phyloP scores from a whole-genome alignment of 2,329 filamentous ascomycete genomes.

The Penicillium sp. region DNA sequence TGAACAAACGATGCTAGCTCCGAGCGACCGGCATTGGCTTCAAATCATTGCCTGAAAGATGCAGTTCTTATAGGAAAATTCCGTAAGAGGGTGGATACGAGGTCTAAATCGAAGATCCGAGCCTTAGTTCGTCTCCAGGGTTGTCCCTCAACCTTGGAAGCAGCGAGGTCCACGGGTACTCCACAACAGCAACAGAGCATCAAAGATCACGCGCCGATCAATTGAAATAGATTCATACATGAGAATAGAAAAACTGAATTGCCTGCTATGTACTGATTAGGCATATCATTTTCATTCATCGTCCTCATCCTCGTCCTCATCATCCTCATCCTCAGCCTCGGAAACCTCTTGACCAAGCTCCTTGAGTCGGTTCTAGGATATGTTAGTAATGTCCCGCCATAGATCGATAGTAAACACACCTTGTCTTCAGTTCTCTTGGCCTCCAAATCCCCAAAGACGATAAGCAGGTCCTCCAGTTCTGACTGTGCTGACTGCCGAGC shows the following conservation, averaged over 20 bases:
- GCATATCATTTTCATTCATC: constrained; percentile 43
- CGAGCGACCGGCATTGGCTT: too few species aligned
- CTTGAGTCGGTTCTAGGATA: constrained; percentile 58
- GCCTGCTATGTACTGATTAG: constrained; percentile 9
- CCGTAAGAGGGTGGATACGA: too few species aligned
- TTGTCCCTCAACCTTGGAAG: too few species aligned
- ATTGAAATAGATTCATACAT: background rate
- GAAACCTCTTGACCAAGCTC: constrained; percentile 71
- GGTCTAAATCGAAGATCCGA: too few species aligned
- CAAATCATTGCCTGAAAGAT: too few species aligned
- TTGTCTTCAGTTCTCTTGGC: constrained; percentile 76
- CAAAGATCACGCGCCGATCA: too few species aligned
- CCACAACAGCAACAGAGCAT: too few species aligned
- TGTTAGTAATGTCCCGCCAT: constrained; percentile 34
- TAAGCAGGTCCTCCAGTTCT: constrained; percentile 77
- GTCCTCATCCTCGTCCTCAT: constrained; percentile 58
- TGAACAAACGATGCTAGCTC: too few species aligned
- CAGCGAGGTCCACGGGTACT: too few species aligned
- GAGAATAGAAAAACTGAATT: background rate
- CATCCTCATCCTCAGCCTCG: constrained; percentile 71
- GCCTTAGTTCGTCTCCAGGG: too few species aligned
- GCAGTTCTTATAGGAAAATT: too few species aligned
- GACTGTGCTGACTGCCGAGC: constrained; percentile 66
- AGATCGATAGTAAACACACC: constrained; percentile 49
- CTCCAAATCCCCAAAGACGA: constrained; percentile 79